Conservation (phyloP, 2,329 filamentous ascomycete species). For the Cladosporium cucumerinum region DNA sequence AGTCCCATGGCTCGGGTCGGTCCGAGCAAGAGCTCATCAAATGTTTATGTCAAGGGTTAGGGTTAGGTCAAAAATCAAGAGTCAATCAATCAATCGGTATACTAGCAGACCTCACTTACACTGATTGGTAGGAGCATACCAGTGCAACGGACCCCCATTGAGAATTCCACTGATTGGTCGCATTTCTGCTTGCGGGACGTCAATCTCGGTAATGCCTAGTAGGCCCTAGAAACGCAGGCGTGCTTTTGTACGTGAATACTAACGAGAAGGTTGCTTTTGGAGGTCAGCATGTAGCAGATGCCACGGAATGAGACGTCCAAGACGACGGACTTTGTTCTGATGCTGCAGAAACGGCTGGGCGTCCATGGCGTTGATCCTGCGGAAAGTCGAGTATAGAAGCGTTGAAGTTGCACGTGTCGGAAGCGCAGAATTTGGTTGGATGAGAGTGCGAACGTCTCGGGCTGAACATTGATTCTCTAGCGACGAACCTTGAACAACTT, state of each 20-base stretch:
- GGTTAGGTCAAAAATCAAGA: too few species aligned
- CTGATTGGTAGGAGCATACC: too few species aligned
- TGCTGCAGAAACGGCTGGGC: conserved; percentile 4
- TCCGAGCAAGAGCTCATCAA: too few species aligned
- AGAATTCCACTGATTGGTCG: too few species aligned
- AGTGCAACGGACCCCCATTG: too few species aligned
- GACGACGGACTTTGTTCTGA: conserved; percentile 6
- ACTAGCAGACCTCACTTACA: too few species aligned
- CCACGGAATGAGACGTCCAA: not conserved
- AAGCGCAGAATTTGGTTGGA: conserved; percentile 9
- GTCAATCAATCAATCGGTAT: too few species aligned
- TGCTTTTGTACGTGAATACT: not conserved
- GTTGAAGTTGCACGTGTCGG: not conserved
- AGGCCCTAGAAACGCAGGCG: not conserved
- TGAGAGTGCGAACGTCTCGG: not conserved
- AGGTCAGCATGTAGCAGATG: not conserved
- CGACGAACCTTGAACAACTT: not conserved
- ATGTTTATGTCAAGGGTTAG: too few species aligned
- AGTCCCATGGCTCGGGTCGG: too few species aligned
- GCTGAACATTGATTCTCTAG: not conserved
- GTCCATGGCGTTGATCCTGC: conserved; percentile 5
- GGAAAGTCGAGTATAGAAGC: not conserved
- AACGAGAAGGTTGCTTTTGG: not conserved
- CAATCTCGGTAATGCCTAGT: not conserved
- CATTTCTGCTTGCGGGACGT: too few species aligned